phyloP scores from a whole-genome alignment of 257 asterid genomes.

The Gentiana dahurica region DNA sequence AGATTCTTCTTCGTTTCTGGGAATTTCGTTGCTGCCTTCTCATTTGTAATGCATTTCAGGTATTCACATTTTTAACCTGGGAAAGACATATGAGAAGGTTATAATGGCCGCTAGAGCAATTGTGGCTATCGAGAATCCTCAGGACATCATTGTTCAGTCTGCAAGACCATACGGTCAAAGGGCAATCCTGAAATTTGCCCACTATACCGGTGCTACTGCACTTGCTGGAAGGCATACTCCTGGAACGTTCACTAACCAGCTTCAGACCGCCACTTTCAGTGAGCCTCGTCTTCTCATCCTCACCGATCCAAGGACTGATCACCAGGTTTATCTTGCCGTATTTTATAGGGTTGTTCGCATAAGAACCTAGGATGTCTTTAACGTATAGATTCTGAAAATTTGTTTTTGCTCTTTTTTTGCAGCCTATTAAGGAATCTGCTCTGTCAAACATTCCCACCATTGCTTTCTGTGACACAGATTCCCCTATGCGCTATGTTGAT shows the following conservation, averaged over 20 bases:
- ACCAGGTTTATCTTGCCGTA: conserved; percentile 14
- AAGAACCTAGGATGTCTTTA: no score
- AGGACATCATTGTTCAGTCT: conserved; percentile 35
- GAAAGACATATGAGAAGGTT: conserved; percentile 34
- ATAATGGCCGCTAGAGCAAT: conserved; percentile 32
- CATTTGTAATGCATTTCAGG: conserved; percentile 8
- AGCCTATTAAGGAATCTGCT: conserved; percentile 28
- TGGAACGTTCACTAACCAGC: conserved; percentile 33
- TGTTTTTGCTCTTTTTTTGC: neutral
- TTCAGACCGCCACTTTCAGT: conserved; percentile 30
- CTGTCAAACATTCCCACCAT: conserved; percentile 25
- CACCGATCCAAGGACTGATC: conserved; percentile 35
- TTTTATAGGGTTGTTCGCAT: no score
- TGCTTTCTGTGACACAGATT: conserved; percentile 29
- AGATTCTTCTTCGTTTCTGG: no score
- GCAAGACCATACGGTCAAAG: conserved; percentile 39
- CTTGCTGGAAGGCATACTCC: conserved; percentile 36
- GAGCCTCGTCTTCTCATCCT: conserved; percentile 36
- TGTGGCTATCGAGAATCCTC: conserved; percentile 33
- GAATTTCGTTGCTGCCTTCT: no score
- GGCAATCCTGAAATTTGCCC: conserved; percentile 35
- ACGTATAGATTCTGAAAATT: no score
- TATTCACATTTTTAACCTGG: conserved; percentile 25
- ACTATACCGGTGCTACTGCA: conserved; percentile 24
- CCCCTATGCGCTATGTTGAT: conserved; percentile 26